Base-by-base conservation (phyloP, 2,329 filamentous ascomycete species). In the Claviceps sorghi region DNA sequence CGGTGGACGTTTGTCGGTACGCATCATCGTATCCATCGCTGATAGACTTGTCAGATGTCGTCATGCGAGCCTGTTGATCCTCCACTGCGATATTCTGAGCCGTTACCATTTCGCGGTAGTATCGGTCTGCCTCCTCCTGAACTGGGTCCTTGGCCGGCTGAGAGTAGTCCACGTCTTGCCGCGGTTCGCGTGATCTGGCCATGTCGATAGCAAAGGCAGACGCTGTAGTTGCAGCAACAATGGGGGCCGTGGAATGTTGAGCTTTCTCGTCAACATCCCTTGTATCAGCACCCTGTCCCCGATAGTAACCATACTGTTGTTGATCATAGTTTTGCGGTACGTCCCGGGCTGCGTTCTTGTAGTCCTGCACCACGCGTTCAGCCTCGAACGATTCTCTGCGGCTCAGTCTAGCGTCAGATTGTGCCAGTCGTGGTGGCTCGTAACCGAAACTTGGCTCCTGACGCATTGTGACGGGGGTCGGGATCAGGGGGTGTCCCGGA, bases 91-190 rank as follows among this genome's bases (percentile, higher is more conserved):
- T 73, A 60, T 74, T 77, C 13, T 75, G 73, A 8, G 77, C 77
- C 52, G 76, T 69, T 26, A 69, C 69, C 40, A 71, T 69, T 61
- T 80, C 74, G 52, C 79, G 77, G 57, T 82, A 83, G 54, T 74
- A 72, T 52, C 70, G 68, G 60, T 83, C 71, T 32, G 79, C 80
- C 55, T 78, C 73, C 57, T 79, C 77, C 61, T 77, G 76, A 21
- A 82, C 69, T 13, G 62, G 56, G 54, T 79, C 76, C 50, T 62
- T 67, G 41, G 56, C 56, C 53, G 60, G 59, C 53, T 53, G 7
- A 15, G 44, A 57, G 41, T 62, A 61, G 44, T 65, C 61, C 22
- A 67, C 59, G 52, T 63, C 60, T 53, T 64, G 59, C 42, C 56
- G 58, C 38, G 64, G 62, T 49, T 67, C 62, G 55, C 64, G 59